Percentiles rank a stretch among this genome's conserved stretches.
These are phyloP conservation scores for Pleodorina starrii DNA, from an alignment of 139 green algal genomes.

Conservation along the genomic window DNA sequence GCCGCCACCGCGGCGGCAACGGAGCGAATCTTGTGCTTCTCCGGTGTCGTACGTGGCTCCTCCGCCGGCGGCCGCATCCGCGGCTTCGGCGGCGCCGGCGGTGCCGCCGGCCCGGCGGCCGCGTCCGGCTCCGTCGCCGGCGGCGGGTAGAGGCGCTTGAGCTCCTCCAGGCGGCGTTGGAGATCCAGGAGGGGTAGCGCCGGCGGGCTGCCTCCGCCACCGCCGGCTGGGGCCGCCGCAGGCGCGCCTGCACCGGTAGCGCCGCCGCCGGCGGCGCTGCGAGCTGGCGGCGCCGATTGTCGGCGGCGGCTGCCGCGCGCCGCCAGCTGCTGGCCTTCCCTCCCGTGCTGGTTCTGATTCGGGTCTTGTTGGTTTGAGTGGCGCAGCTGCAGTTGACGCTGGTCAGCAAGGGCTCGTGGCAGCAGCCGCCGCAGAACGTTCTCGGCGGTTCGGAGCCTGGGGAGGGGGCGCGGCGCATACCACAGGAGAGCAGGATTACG, in stretches of 20 bases:
- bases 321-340: not conserved
- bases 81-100: too few species aligned
- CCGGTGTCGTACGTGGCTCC: too few species aligned
- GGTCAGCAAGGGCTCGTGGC: not conserved
- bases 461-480: too few species aligned
- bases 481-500: too few species aligned
- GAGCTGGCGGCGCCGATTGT: too few species aligned
- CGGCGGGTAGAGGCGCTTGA: not conserved
- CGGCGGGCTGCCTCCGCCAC: not conserved
- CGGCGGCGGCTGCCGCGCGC: not conserved
- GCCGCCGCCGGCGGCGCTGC: not conserved
- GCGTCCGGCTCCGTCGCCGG: too few species aligned
- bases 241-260: not conserved
- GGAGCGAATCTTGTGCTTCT: too few species aligned
- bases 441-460: conserved; percentile 15
- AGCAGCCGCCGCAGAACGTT: not conserved
- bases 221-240: not conserved
- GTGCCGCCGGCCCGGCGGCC: not conserved
- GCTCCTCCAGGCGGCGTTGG: not conserved
- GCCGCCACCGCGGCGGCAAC: too few species aligned
- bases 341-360: not conserved
- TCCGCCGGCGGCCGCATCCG: too few species aligned
- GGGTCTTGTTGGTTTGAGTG: too few species aligned
- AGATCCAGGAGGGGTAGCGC: conserved; percentile 1
- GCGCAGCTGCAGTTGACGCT: not conserved